Evolutionary conservation across 805 yeast genomes (phyloP).

Genomic region (Metschnikowia peoriensis): DNA sequence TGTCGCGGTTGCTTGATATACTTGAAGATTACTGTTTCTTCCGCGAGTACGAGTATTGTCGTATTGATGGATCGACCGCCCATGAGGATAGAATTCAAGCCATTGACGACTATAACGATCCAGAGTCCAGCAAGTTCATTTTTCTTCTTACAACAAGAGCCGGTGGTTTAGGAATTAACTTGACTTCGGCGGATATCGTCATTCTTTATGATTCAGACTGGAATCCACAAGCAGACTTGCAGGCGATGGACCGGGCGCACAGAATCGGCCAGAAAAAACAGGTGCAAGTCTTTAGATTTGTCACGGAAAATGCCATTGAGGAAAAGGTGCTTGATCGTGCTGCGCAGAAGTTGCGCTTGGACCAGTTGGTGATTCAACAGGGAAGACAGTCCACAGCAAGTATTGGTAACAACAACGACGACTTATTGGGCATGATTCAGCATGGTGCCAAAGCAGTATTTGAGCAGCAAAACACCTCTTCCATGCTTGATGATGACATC

Average conservation of each 20-base stretch:
- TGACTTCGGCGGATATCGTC: slow-evolving; percentile 90
- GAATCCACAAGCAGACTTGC: slow-evolving; percentile 98
- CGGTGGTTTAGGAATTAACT: slow-evolving; percentile 93
- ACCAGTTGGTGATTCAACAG: slow-evolving; percentile 94
- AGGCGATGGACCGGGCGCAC: slow-evolving; percentile 98
- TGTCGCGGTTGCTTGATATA: slow-evolving; percentile 87
- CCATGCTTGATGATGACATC: slow-evolving; percentile 62
- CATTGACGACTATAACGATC: slow-evolving; percentile 86
- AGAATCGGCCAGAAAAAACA: slow-evolving; percentile 97
- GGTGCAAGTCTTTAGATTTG: slow-evolving; percentile 87
- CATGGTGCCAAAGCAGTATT: slow-evolving; percentile 92
- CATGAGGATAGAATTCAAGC: slow-evolving; percentile 92
- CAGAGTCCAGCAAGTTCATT: slow-evolving; percentile 77
- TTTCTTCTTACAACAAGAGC: slow-evolving; percentile 92
- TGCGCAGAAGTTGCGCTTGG: slow-evolving; percentile 87
- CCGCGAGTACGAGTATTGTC: slow-evolving; percentile 80
- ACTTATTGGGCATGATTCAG: slow-evolving; percentile 90
- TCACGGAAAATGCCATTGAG: slow-evolving; percentile 93
- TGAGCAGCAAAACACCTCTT: slow-evolving; percentile 41
- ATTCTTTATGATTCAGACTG: slow-evolving; percentile 90
- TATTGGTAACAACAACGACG: slow-evolving; percentile 72
- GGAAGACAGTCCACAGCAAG: slow-evolving; percentile 45
- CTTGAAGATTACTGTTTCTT: slow-evolving; percentile 88
- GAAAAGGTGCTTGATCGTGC: slow-evolving; percentile 96
- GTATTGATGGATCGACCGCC: slow-evolving; percentile 91